Conservation (phyloP, 371 early-diverging fungal species). For the Mucor circinelloides region DNA sequence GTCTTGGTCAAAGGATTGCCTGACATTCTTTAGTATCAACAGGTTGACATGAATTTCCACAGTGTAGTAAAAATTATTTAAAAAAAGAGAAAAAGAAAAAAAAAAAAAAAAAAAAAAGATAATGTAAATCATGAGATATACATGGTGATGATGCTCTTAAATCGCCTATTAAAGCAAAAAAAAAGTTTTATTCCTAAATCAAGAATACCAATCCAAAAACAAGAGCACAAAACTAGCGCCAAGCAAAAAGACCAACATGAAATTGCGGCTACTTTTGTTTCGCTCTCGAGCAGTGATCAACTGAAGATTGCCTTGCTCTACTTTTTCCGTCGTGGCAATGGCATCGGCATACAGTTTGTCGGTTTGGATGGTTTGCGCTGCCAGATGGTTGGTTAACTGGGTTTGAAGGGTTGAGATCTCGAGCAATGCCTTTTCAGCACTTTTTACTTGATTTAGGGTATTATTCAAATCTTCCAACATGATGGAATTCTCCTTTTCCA, state of each 20-base stretch:
- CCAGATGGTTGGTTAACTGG: constrained; percentile 65
- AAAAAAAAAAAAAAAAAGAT: neutral
- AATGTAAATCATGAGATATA: neutral
- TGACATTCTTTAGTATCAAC: constrained; percentile 36
- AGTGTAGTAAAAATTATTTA: neutral
- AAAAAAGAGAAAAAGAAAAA: constrained; percentile 1
- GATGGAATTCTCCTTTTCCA: constrained; percentile 63
- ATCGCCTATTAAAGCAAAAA: neutral
- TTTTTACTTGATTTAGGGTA: constrained; percentile 63
- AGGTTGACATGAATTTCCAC: constrained; percentile 11
- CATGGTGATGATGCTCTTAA: neutral
- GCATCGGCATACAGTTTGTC: constrained; percentile 72
- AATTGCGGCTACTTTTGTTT: constrained; percentile 63
- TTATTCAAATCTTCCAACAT: constrained; percentile 64
- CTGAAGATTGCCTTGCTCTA: constrained; percentile 63
- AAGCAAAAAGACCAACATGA: constrained; percentile 63
- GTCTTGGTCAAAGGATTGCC: constrained; percentile 40
- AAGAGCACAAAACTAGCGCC: constrained; percentile 65
- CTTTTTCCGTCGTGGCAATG: constrained; percentile 58
- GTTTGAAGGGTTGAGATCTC: constrained; percentile 72
- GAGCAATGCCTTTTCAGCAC: constrained; percentile 66
- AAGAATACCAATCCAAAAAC: constrained; percentile 79
- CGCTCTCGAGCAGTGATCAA: constrained; percentile 58
- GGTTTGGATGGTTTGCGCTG: constrained; percentile 67
- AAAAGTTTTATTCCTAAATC: constrained; percentile 7